These are phyloP conservation scores for Aphanomyces stellatus DNA, from an alignment of 352 stramenopile genomes.

Conservation along the genomic window DNA sequence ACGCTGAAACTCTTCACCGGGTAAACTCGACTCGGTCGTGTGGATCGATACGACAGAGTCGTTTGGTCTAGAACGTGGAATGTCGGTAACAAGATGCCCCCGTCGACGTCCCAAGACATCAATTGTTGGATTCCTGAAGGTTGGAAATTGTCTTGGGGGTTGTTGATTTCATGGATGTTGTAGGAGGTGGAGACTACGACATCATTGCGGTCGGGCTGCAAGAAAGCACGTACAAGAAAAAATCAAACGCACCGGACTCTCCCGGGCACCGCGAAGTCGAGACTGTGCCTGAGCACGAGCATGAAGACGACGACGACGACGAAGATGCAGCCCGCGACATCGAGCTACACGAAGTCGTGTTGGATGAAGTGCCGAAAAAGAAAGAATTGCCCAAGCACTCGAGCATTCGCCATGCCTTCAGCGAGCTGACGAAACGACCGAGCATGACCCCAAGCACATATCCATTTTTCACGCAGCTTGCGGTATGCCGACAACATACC, in stretches of 20 bases:
- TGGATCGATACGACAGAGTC: too few relatives aligned
- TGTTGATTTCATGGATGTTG: not conserved
- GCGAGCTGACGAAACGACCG: not conserved
- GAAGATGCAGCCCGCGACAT: conserved; percentile 22
- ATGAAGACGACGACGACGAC: conserved; percentile 29
- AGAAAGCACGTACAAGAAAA: conserved; percentile 57
- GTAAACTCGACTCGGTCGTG: not conserved
- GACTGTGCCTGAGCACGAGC: conserved; percentile 20
- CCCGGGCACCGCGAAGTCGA: conserved; percentile 25
- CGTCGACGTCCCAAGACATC: conserved; percentile 40
- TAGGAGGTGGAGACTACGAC: conserved; percentile 66
- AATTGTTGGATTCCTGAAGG: conserved; percentile 54
- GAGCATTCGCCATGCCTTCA: not conserved
- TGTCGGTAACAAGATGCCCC: conserved; percentile 75
- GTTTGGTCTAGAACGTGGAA: conserved; percentile 69
- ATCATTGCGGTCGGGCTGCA: conserved; percentile 77
- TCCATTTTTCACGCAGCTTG: conserved; percentile 11
- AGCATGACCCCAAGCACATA: not conserved
- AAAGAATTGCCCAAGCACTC: conserved; percentile 45
- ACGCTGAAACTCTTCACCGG: conserved; percentile 10
- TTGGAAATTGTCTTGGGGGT: not conserved
- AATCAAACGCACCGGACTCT: not conserved
- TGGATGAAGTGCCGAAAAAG: not conserved
- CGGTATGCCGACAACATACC: not conserved
- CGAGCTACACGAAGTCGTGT: conserved; percentile 3